Evolutionary conservation across 2,329 filamentous ascomycete genomes (phyloP), one percentile per base, ranked within the genome.

Genomic region (Fusarium sp.): DNA sequence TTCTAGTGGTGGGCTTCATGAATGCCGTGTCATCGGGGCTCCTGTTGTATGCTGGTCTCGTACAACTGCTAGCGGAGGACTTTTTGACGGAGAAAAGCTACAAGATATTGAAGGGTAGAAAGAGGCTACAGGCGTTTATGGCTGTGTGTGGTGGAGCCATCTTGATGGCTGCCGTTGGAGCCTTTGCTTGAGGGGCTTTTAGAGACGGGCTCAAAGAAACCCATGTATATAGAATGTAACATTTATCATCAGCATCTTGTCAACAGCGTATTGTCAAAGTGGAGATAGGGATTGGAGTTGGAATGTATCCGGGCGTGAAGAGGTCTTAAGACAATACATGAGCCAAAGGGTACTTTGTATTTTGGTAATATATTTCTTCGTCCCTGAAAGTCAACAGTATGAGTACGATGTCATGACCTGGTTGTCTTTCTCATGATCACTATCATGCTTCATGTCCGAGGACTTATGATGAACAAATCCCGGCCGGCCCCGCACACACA

Each of bases 1-100:
- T 96, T 46, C 80, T 96, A 25, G 90, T 95, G 80, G 93, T 96
- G 8, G 93, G 93, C 10, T 88, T 94, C 75, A 96, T 95, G 85
- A 96, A 97, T 73, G 92, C 92, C 37, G 91, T 96, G 50, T 94
- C 91, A 11, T 90, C 90, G 49, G 93, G 93, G 0, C 81, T 97
- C 49, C 79, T 97, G 27, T 82, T 96, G 5, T 96, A 95, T 75
- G 93, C 93, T 0, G 92, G 92, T 0, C 80, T 97, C 41, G 93
- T 96, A 6, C 92, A 97, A 79, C 83, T 97, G 20, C 83, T 97
- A 45, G 91, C 92, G 0, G 93, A 96, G 78, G 93, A 97, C 72
- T 96, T 96, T 71, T 74, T 94, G 61, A 88, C 87, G 14, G 90
- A 93, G 69, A 90, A 91, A 81, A 92, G 90, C 77, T 93, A 91